Evolutionary conservation across 2,329 filamentous ascomycete genomes (phyloP).

Genomic region (Scedosporium apiospermum): DNA sequence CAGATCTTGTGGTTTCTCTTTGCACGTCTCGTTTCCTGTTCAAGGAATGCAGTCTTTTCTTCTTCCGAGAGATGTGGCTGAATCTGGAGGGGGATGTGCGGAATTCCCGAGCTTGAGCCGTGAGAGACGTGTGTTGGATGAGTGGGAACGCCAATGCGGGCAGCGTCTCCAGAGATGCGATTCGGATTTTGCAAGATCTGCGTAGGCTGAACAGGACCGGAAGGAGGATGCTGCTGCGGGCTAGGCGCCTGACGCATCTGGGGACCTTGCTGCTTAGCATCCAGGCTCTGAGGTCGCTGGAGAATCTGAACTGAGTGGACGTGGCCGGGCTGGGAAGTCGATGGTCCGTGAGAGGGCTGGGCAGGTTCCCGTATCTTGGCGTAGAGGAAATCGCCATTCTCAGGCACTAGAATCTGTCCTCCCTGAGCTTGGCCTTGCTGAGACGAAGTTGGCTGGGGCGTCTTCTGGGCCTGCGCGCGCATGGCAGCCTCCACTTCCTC

Average conservation of each 20-base stretch:
- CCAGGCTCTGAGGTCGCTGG: constrained; percentile 38
- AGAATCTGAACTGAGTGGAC: constrained; percentile 45
- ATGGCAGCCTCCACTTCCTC: constrained; percentile 96
- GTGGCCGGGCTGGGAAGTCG: constrained; percentile 19
- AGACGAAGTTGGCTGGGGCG: constrained; percentile 16
- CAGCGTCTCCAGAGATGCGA: constrained; percentile 43
- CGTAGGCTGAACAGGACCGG: constrained; percentile 46
- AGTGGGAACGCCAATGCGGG: constrained; percentile 21
- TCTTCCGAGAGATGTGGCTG: constrained; percentile 65
- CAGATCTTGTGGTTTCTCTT: constrained; percentile 99
- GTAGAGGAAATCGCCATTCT: constrained; percentile 7
- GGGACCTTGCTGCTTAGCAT: constrained; percentile 23
- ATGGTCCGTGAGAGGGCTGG: constrained; percentile 2
- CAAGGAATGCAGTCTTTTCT: constrained; percentile 72
- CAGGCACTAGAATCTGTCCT: constrained; percentile 1
- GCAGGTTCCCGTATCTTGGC: constrained; percentile 7
- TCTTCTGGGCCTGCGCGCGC: constrained; percentile 55
- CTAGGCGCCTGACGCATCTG: constrained; percentile 13
- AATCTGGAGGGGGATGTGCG: constrained; percentile 24
- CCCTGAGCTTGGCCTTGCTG: not conserved
- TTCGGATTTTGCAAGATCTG: constrained; percentile 77
- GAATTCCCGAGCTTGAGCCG: constrained; percentile 34
- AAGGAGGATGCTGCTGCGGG: constrained; percentile 24
- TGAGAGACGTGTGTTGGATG: constrained; percentile 31
- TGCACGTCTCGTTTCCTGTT: constrained; percentile 87